These are phyloP conservation scores for Amphicarpaea edgeworthii DNA, from an alignment of 306 rosid species.

Conservation along the genomic window DNA sequence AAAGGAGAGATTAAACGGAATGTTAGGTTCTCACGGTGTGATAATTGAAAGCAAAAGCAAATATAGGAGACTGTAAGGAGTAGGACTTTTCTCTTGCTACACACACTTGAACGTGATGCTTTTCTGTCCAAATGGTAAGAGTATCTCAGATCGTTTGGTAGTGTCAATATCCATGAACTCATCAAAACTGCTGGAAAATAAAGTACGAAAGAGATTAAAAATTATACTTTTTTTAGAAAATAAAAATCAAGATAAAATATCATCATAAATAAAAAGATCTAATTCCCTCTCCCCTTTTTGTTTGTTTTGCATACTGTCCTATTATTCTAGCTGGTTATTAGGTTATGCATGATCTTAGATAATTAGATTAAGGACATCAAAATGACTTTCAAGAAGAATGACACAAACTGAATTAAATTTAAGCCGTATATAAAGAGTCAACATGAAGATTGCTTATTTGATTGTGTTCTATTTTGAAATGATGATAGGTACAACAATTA, in stretches of 20 bases:
- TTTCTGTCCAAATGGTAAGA: conserved; percentile 42
- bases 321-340: neutral
- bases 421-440: neutral
- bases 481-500: neutral
- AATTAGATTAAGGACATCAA: neutral
- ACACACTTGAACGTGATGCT: conserved; percentile 40
- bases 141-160: conserved; percentile 42
- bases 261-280: neutral
- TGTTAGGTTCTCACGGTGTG: conserved; percentile 29
- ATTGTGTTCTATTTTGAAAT: neutral
- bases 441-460: neutral
- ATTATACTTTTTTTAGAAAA: neutral
- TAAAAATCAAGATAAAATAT: neutral
- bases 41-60: conserved; percentile 44
- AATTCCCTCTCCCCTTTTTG: neutral
- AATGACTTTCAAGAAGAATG: neutral
- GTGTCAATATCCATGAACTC: conserved; percentile 37
- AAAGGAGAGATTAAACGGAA: conserved; percentile 53
- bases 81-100: conserved; percentile 35
- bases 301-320: neutral
- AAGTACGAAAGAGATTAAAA: conserved; percentile 13
- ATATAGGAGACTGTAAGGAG: conserved; percentile 36
- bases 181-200: conserved; percentile 35
- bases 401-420: neutral
- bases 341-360: neutral